Conservation (phyloP, 257 asterid genomes). For the Solanum pinnatisectum region DNA sequence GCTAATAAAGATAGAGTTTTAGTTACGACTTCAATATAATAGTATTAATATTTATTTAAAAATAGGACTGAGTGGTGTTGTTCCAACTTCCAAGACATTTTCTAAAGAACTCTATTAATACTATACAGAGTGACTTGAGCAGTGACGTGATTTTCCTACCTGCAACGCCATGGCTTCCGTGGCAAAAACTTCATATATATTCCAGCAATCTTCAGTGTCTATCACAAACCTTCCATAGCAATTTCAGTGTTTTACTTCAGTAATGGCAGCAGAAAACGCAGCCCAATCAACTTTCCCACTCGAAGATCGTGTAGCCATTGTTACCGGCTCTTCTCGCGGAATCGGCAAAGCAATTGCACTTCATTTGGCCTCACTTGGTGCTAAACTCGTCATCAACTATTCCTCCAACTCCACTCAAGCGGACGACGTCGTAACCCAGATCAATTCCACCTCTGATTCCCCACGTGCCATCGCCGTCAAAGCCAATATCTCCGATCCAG, state of each 20-base stretch:
- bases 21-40: no score
- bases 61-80: not conserved
- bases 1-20: no score
- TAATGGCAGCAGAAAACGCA: not conserved
- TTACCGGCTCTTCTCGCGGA: slow-evolving; percentile 33
- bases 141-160: not conserved
- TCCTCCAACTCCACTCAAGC: slow-evolving; percentile 33
- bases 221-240: not conserved
- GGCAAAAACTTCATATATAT: not conserved
- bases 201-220: not conserved
- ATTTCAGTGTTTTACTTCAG: not conserved
- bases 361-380: slow-evolving; percentile 52
- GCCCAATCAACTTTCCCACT: not conserved
- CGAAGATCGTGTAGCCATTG: slow-evolving; percentile 25
- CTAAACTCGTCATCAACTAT: slow-evolving; percentile 48
- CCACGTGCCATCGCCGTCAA: slow-evolving; percentile 32
- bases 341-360: slow-evolving; percentile 37
- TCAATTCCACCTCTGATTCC: slow-evolving; percentile 4
- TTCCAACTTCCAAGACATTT: not conserved
- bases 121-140: not conserved
- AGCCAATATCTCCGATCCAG: slow-evolving; percentile 50
- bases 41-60: not conserved
- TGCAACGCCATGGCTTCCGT: not conserved
- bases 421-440: slow-evolving; percentile 16
- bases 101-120: not conserved